Percentiles rank a stretch among this genome's conserved stretches.
Conservation (phyloP, 139 green algal genomes). For the Chlamydomonas asymmetrica region DNA sequence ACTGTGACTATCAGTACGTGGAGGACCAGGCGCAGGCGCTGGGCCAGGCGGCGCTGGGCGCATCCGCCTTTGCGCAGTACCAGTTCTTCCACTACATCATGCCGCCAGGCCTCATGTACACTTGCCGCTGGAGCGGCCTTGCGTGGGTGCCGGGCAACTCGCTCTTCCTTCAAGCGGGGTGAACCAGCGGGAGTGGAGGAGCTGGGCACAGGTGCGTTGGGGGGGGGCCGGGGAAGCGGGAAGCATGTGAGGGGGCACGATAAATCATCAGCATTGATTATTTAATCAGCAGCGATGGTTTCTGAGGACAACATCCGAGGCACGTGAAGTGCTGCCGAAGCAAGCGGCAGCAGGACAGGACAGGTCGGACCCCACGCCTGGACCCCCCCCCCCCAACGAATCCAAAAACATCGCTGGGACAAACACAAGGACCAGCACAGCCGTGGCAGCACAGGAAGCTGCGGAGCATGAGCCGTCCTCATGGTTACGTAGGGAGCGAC, state of each 20-base stretch:
- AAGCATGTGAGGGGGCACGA: too few species aligned
- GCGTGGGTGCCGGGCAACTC: constrained; percentile 5
- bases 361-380: too few species aligned
- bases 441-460: too few species aligned
- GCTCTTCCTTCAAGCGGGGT: background rate
- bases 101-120: background rate
- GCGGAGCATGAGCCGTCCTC: too few species aligned
- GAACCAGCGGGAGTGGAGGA: background rate
- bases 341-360: background rate
- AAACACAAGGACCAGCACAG: too few species aligned
- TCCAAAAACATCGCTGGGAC: too few species aligned
- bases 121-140: constrained; percentile 12
- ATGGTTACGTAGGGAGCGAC: background rate
- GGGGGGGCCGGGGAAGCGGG: too few species aligned
- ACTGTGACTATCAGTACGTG: too few species aligned
- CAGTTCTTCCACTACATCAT: constrained; percentile 2
- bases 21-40: too few species aligned
- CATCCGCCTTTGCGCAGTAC: background rate
- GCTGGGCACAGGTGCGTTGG: background rate
- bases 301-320: background rate
- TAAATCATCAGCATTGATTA: background rate
- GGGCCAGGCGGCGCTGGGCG: too few species aligned
- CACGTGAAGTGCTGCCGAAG: background rate
- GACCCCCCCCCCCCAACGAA: too few species aligned
- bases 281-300: background rate